Evolutionary conservation across 2,329 filamentous ascomycete genomes (phyloP), one percentile per base, ranked within the genome.

Genomic region (Cladophialophora psammophila): DNA sequence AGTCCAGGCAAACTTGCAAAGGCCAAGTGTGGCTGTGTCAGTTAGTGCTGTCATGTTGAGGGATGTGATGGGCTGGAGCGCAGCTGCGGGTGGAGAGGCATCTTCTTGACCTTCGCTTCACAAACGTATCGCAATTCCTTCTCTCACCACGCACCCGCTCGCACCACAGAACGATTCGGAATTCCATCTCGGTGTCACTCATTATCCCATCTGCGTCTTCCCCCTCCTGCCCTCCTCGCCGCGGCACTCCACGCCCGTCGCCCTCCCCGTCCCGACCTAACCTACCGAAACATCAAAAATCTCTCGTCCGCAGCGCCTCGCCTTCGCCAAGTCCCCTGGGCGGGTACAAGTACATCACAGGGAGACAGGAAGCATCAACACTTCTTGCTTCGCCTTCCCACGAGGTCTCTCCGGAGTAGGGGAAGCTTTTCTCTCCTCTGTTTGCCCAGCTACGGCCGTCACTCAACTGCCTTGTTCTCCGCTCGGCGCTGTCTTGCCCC

Each of bases 11-110:
- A 26, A 26, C 26, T 26, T 26, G n/a, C n/a, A 45, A 18, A 50
- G 36, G 68, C 68, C 68, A 65, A 69, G 68, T 63, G 68, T 67
- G 65, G 65, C 68, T 65, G 65, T 67, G 68, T 56, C 34, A 26
- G 10, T 36, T 67, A 63, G 65, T 54, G 62, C 32, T 32, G 2
- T 12, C 31, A 9, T 35, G 35, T 15, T 48, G 64, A 36, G 38
- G 15, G 45, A 42, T 58, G 61, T 64, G 65, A 67, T 63, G 57
- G 61, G 65, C 48, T 57, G 45, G 20, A 7, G 52, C 42, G 15
- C 57, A 15, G n/a, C 9, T 32, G 56, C 54, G 50, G 42, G 50
- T 59, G 52, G 45, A 56, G 54, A 53, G 57, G 34, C 40, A 63
- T 35, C 32, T 34, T 36, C 18, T 26, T 58, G 52, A 31, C 52